Percentiles rank a stretch among this genome's conserved stretches.
These are phyloP conservation scores for Stachybotrys echinatus DNA, from an alignment of 2,329 filamentous ascomycete genomes.

Conservation along the genomic window DNA sequence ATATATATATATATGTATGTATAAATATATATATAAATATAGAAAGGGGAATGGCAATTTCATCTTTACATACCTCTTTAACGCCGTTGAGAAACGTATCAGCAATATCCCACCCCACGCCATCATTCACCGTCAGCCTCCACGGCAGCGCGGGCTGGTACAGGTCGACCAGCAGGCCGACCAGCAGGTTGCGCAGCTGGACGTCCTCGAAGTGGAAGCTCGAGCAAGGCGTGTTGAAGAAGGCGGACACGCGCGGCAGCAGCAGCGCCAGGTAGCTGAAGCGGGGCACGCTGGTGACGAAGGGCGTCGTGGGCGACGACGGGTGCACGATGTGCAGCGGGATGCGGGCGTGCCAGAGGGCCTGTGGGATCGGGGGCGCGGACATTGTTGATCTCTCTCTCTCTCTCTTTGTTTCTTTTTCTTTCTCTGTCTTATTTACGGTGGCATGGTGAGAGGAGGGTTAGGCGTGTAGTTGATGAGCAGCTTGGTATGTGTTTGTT, in stretches of 20 bases:
- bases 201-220: constrained; percentile 55
- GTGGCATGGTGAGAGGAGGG: constrained; percentile 10
- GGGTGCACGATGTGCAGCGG: constrained; percentile 51
- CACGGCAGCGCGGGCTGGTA: constrained; percentile 51
- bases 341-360: constrained; percentile 50
- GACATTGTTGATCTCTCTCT: too few species aligned
- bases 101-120: constrained; percentile 52
- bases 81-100: constrained; percentile 61
- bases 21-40: neutral
- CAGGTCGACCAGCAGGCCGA: constrained; percentile 50
- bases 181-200: constrained; percentile 47
- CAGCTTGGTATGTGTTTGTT: too few species aligned
- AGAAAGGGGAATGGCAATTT: neutral
- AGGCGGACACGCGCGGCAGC: constrained; percentile 47
- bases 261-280: constrained; percentile 56
- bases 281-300: constrained; percentile 49
- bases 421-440: too few species aligned
- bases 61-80: constrained; percentile 48
- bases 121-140: constrained; percentile 49
- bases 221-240: constrained; percentile 48
- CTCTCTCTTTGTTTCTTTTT: too few species aligned
- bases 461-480: neutral
- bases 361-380: constrained; percentile 32
- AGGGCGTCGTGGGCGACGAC: constrained; percentile 39
- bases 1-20: neutral